Conservation (phyloP, 2,329 filamentous ascomycete species). For the Cercospora sp. region DNA sequence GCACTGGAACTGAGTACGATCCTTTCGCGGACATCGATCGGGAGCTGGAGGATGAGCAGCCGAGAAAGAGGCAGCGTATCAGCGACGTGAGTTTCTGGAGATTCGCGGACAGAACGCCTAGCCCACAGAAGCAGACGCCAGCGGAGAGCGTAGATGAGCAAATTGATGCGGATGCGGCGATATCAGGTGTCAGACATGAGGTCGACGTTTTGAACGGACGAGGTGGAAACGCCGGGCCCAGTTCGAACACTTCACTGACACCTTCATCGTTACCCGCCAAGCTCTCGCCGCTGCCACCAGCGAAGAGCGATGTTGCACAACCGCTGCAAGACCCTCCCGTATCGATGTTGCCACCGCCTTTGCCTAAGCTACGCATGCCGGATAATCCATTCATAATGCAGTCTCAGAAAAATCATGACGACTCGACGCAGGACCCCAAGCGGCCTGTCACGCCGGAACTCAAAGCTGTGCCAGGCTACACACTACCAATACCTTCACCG, state of each 20-base stretch:
- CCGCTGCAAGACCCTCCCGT: neutral
- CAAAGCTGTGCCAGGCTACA: constrained; percentile 33
- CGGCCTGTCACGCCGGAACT: constrained; percentile 37
- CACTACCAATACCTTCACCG: constrained; percentile 39
- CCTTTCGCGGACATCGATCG: constrained; percentile 66
- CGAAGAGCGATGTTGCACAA: neutral
- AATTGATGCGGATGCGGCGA: neutral
- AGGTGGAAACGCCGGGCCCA: neutral
- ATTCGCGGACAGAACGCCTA: constrained; percentile 69
- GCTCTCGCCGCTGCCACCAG: constrained; percentile 8
- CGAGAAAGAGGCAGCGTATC: constrained; percentile 70
- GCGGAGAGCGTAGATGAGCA: constrained; percentile 2
- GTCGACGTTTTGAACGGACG: neutral
- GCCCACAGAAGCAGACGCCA: constrained; percentile 57
- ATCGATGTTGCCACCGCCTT: constrained; percentile 30
- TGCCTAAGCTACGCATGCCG: constrained; percentile 32
- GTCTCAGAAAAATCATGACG: neutral
- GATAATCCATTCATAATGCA: constrained; percentile 5
- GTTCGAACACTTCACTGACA: neutral
- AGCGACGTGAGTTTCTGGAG: constrained; percentile 71
- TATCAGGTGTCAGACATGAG: neutral
- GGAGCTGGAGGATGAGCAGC: constrained; percentile 56
- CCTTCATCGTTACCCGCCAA: constrained; percentile 1
- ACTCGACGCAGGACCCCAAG: neutral
- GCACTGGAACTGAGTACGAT: constrained; percentile 61